phyloP scores from a whole-genome alignment of 768 basidiomycete species.

The Tulasnella sp. region DNA sequence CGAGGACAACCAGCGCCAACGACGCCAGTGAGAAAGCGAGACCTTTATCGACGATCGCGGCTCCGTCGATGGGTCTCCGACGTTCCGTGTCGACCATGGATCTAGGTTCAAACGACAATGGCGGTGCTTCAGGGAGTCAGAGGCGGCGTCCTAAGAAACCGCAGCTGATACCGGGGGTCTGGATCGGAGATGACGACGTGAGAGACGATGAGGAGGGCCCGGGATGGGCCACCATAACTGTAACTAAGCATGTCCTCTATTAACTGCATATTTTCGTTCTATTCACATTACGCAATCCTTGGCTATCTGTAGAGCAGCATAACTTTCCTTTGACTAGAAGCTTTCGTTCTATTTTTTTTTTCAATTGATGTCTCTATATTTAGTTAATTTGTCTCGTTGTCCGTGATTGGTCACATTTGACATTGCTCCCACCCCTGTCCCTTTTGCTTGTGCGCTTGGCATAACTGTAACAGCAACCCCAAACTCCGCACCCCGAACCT shows the following conservation, averaged over 20 bases:
- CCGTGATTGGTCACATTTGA: neutral
- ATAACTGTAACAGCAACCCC: neutral
- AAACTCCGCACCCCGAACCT: conserved; percentile 7
- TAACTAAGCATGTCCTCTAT: conserved; percentile 22
- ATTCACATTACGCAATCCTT: neutral
- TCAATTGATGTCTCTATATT: neutral
- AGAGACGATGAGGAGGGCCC: conserved; percentile 19
- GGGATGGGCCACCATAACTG: conserved; percentile 19
- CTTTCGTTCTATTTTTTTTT: conserved; percentile 4
- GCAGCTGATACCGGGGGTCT: conserved; percentile 22
- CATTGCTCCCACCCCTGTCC: neutral
- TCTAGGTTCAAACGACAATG: neutral
- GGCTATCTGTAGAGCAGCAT: neutral
- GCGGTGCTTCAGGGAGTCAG: neutral
- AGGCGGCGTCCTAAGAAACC: conserved; percentile 21
- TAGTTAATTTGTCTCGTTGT: neutral
- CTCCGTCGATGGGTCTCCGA: neutral
- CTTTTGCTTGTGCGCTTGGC: neutral
- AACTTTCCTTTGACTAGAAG: neutral
- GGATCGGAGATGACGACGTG: conserved; percentile 26
- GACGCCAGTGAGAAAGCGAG: neutral
- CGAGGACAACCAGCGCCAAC: neutral
- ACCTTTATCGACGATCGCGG: neutral
- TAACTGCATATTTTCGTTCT: neutral
- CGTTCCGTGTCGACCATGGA: neutral